Conservation (phyloP, 768 basidiomycete species). For the Coprinopsis marcescibilis region DNA sequence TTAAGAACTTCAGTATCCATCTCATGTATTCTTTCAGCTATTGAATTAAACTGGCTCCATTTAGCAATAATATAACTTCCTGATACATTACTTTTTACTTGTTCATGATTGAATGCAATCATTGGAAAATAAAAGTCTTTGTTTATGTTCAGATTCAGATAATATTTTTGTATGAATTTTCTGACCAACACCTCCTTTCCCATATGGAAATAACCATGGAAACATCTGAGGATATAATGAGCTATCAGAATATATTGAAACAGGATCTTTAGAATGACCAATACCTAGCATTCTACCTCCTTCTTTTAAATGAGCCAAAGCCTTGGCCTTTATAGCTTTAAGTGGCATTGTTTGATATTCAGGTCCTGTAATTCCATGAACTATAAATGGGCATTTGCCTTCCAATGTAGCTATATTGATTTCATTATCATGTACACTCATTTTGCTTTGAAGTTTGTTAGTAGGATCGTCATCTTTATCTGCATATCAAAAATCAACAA, state of each 20-base stretch:
- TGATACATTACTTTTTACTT: constrained; percentile 23
- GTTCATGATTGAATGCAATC: constrained; percentile 33
- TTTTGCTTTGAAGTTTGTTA: constrained; percentile 7
- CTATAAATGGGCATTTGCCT: constrained; percentile 31
- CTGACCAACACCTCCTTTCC: constrained; percentile 28
- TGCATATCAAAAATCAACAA: constrained; percentile 17
- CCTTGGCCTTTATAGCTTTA: constrained; percentile 16
- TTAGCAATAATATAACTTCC: constrained; percentile 24
- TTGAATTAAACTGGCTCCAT: constrained; percentile 19
- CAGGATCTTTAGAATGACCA: constrained; percentile 20
- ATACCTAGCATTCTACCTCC: constrained; percentile 23
- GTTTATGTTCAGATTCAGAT: not conserved
- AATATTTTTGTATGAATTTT: not conserved
- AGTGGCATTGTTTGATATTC: constrained; percentile 17
- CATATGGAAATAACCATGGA: constrained; percentile 39
- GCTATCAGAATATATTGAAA: constrained; percentile 29
- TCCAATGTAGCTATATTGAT: constrained; percentile 23
- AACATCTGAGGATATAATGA: constrained; percentile 31
- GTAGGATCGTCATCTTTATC: constrained; percentile 18
- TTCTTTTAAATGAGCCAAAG: constrained; percentile 22
- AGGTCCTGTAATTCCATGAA: constrained; percentile 30
- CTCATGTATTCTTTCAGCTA: constrained; percentile 16
- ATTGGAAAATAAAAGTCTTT: constrained; percentile 29
- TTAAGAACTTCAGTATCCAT: constrained; percentile 20
- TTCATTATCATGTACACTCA: constrained; percentile 21